A percentile compares a stretch with the other conserved stretches of the same genome.
Conservation (phyloP, 2,329 filamentous ascomycete genomes). For the Orbilia javanica region DNA sequence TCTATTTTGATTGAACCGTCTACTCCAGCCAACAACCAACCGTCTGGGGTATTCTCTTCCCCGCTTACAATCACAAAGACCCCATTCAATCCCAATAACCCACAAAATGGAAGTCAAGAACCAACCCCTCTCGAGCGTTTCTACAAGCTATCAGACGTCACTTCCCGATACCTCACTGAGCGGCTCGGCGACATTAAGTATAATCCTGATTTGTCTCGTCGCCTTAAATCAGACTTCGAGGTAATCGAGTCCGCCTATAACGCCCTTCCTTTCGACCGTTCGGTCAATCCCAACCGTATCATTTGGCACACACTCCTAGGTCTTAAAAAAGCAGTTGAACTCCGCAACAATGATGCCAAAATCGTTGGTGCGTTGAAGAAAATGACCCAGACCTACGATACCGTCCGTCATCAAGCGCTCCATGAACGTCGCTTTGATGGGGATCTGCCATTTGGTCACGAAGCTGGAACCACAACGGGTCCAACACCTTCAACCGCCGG, state of each 20-base stretch:
- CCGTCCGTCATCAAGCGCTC: conserved; percentile 21
- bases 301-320: conserved; percentile 21
- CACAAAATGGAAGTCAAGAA: neutral
- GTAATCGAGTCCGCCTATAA: conserved; percentile 38
- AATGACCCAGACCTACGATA: conserved; percentile 44
- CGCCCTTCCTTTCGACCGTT: conserved; percentile 6
- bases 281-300: conserved; percentile 24
- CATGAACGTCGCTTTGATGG: conserved; percentile 35
- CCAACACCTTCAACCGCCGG: neutral
- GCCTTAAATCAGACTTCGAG: conserved; percentile 44
- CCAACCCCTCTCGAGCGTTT: conserved; percentile 28
- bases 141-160: conserved; percentile 36
- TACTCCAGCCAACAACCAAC: neutral
- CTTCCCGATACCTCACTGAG: conserved; percentile 29
- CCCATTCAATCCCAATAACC: conserved; percentile 27
- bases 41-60: conserved; percentile 4
- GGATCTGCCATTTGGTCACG: neutral
- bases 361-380: conserved; percentile 37
- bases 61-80: conserved; percentile 41
- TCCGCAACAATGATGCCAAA: conserved; percentile 40
- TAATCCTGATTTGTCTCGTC: conserved; percentile 38
- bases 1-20: neutral
- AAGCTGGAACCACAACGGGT: neutral
- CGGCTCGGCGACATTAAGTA: conserved; percentile 39
- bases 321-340: conserved; percentile 26